A percentile compares a stretch with the other conserved stretches of the same genome.
Evolutionary conservation across 1,139 yeast species (phyloP).

Genomic region (Pichia cactophila): DNA sequence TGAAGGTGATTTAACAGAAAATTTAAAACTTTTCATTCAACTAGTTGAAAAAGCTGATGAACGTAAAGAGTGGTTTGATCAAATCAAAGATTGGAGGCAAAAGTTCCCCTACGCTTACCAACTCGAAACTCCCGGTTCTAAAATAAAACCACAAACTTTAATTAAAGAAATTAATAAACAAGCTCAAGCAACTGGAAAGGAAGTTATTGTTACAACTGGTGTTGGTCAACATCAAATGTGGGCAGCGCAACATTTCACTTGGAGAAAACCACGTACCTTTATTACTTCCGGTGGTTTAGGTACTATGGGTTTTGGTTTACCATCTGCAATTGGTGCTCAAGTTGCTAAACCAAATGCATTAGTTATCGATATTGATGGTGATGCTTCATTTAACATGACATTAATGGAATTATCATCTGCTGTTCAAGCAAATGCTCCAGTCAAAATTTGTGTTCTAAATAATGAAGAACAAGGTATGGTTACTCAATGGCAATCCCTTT

Average conservation of each 20-base stretch:
- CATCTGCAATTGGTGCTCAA: conserved; percentile 98
- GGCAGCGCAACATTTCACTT: conserved; percentile 97
- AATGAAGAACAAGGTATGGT: conserved; percentile 99
- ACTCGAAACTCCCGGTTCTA: conserved; percentile 67
- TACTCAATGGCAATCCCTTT: conserved; percentile 97
- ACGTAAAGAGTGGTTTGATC: conserved; percentile 74
- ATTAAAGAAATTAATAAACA: conserved; percentile 71
- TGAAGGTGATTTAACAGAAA: conserved; percentile 89
- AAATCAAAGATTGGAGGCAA: conserved; percentile 73
- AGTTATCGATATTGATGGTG: conserved; percentile 97
- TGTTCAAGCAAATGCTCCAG: conserved; percentile 86
- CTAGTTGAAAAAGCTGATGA: conserved; percentile 49
- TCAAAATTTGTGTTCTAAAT: conserved; percentile 80
- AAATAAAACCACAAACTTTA: conserved; percentile 89
- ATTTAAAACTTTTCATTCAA: conserved; percentile 67
- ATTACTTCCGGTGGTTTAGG: conserved; percentile 98
- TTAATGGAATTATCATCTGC: conserved; percentile 89
- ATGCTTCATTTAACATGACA: conserved; percentile 97
- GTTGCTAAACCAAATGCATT: conserved; percentile 90
- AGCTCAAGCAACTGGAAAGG: conserved; percentile 58
- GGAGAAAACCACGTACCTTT: conserved; percentile 87
- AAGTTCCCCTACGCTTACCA: conserved; percentile 81
- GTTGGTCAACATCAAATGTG: conserved; percentile 99
- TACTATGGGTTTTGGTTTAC: conserved; percentile 96
- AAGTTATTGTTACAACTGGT: conserved; percentile 89